A percentile compares a stretch with the other conserved stretches of the same genome.
These are phyloP conservation scores for Aurifilum marmelostoma DNA, from an alignment of 2,329 filamentous ascomycete species.

Conservation along the genomic window DNA sequence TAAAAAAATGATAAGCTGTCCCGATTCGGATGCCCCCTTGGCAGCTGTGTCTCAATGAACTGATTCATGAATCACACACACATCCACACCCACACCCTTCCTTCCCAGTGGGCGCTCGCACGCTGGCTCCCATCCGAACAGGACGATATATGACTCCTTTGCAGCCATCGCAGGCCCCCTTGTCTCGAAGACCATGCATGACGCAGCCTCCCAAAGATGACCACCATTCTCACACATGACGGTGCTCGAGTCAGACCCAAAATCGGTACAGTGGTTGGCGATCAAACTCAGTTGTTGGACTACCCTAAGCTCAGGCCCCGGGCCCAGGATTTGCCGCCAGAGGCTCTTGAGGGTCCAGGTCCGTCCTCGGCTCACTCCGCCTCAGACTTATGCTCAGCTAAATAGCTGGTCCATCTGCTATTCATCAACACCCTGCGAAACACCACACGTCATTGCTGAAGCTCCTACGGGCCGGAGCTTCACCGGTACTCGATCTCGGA, in stretches of 20 bases:
- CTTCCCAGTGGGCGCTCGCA: neutral
- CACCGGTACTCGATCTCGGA: neutral
- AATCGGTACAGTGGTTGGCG: neutral
- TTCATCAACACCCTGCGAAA: neutral
- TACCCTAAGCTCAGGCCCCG: neutral
- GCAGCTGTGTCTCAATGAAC: neutral
- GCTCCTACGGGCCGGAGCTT: neutral
- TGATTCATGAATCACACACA: constrained; percentile 1
- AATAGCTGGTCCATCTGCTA: neutral
- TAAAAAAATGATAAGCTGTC: neutral
- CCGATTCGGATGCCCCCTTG: neutral
- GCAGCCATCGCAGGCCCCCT: neutral
- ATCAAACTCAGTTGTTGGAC: constrained; percentile 1
- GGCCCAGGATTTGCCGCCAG: neutral
- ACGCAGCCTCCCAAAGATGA: neutral
- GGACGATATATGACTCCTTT: neutral
- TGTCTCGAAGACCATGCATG: neutral
- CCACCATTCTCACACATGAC: neutral
- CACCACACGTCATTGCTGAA: neutral
- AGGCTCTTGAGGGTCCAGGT: neutral
- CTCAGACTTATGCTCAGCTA: neutral
- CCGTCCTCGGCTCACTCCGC: neutral
- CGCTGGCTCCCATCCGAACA: neutral
- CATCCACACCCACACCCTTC: neutral
- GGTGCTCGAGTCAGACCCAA: neutral